Evolutionary conservation across 768 basidiomycete genomes (phyloP), one percentile per base, ranked within the genome.

Genomic region (Leucocoprinus sp.): DNA sequence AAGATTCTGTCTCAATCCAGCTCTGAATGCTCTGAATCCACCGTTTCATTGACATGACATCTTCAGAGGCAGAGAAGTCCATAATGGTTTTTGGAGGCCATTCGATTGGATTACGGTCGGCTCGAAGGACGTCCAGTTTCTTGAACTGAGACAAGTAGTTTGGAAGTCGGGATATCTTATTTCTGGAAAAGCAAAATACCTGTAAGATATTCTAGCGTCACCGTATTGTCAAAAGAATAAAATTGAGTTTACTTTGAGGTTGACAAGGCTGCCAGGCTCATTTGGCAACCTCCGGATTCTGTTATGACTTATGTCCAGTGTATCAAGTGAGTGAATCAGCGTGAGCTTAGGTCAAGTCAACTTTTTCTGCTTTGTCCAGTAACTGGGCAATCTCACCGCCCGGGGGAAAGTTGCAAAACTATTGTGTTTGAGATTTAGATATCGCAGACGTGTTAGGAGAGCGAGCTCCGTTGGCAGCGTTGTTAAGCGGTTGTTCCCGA

Each of bases 281-380:
- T 75, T 64, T 8, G 96, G 96, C 17, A 98, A 67, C 39, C 71
- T 67, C 59, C 76, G 82, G 54, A 99, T 78, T 64, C 83, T 89
- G 67, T 99, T 99, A 53, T 88, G 81, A 52, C 90, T 93, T 34
- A 99, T 75, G 62, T 99, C 96, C 52, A 99, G 68, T 48, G 93
- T 95, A 64, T 99, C 95, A 44, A 99, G 72, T 5, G 84, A 83
- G 2, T 84, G 79, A 68, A 98, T 80, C 14, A 78, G 67, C 36
- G 87, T 90, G 35, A 96, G 71, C 93, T 95, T 50, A 12, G 37
- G 37, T 36, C 7, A 11, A n/a, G 34, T 58, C 31, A 53, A 51
- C 41, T 15, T 46, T 27, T 19, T 34, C 15, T n/a, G 18, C n/a
- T 4, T 6, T 4, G 17, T 21, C 18, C 5, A 4, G n/a, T 1